Base-by-base conservation (phyloP, 805 yeast genomes). In the Yarrowia sp. region DNA sequence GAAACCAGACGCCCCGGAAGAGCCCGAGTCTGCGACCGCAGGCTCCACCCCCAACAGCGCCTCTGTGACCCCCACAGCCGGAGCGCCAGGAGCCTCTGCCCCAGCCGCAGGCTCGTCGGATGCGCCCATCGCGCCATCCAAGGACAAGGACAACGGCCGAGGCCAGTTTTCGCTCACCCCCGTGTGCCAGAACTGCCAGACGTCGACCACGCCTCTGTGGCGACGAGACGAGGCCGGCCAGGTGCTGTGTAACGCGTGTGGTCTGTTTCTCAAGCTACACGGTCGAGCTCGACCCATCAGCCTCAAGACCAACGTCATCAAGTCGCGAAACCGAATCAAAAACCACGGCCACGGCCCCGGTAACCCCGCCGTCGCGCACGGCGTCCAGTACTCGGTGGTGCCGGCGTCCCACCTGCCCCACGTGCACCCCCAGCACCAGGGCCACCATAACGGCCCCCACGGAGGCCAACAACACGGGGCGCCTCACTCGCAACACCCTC, bases 121-220 rank as follows among this genome's bases (percentile, higher is more conserved):
- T 4, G 28, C 48, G 2, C 22, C 63, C 14, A 41, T 43, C 32
- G 49, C 63, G 7, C 51, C 51, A 7, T 30, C 51, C 17, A 41
- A 41, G 14, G 63, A 41, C 51, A 48, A 44, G 46, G 64, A 48
- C 44, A 24, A 14, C 26, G 64, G 56, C 8, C 44, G 56, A 8
- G 46, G 56, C 36, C 56, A 44, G 35, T 61, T 48, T 12, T 33
- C 56, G 35, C 30, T 61, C 17, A 48, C 64, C 16, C 64, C 64
- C 14, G 56, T 61, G 16, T 92, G 98, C 75, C 90, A 88, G 70
- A 92, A 92, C 75, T 92, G 98, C 78, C 83, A 87, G 71, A 92
- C 98, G 1, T 89, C 91, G 66, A 92, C 95, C 1, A 92, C 98
- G 1, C 98, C 98, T 0, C 79, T 92, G 30, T 92, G 98, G 98